Conservation (phyloP, 1,139 yeast genomes). For the Groenewaldozyma sp. region DNA sequence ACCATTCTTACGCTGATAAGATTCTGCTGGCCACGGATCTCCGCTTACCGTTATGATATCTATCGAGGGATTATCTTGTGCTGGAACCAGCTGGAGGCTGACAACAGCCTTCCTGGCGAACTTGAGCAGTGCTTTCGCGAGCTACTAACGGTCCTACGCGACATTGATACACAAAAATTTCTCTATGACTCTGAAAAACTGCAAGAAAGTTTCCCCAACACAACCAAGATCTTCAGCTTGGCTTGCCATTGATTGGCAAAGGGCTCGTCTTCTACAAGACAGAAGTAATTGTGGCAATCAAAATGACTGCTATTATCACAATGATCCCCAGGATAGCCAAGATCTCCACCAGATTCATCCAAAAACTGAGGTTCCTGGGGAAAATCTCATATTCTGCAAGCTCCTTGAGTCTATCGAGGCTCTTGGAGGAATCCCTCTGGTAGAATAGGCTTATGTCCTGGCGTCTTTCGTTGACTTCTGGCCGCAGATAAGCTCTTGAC, state of each 20-base stretch:
- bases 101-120: neutral
- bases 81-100: constrained; percentile 11
- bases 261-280: neutral
- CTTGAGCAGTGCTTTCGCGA: neutral
- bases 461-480: constrained; percentile 1
- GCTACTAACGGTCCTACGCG: neutral
- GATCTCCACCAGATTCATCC: constrained; percentile 1
- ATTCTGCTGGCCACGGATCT: constrained; percentile 30
- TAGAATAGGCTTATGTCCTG: neutral
- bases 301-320: neutral
- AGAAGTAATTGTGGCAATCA: neutral
- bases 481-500: constrained; percentile 2
- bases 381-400: neutral
- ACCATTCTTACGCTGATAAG: constrained; percentile 19
- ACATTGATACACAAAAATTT: constrained; percentile 1
- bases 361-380: neutral
- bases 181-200: constrained; percentile 6
- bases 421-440: neutral
- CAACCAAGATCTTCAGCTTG: constrained; percentile 1
- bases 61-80: constrained; percentile 28
- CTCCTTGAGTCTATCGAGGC: neutral
- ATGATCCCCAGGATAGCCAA: constrained; percentile 2
- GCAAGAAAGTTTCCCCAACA: constrained; percentile 2
- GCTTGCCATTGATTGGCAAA: no score
- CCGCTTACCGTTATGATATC: constrained; percentile 28